phyloP scores from a whole-genome alignment of 2,329 filamentous ascomycete species.

The Hypomyces perniciosus region DNA sequence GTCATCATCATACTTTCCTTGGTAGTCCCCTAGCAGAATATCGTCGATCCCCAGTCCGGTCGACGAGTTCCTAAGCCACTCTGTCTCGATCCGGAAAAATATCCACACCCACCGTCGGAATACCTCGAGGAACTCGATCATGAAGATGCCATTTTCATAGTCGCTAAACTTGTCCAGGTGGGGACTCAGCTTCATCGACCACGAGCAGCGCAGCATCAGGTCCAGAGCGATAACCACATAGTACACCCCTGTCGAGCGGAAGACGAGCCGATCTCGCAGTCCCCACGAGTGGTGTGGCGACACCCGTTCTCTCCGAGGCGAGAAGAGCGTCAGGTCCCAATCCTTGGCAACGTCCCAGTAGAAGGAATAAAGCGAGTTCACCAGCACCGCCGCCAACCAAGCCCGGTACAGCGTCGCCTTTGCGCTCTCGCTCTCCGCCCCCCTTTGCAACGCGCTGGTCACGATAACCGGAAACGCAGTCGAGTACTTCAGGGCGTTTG shows the following conservation, averaged over 20 bases:
- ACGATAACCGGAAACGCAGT: slow-evolving; percentile 89
- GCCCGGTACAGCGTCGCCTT: slow-evolving; percentile 43
- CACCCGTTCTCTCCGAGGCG: slow-evolving; percentile 49
- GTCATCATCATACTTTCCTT: slow-evolving; percentile 49
- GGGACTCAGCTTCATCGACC: slow-evolving; percentile 80
- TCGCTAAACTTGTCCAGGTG: slow-evolving; percentile 80
- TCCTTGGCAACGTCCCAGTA: slow-evolving; percentile 97
- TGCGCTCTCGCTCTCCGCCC: slow-evolving; percentile 38
- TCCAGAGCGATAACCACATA: slow-evolving; percentile 77
- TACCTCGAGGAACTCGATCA: slow-evolving; percentile 82
- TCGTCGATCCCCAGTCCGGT: slow-evolving; percentile 57
- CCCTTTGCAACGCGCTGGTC: slow-evolving; percentile 67
- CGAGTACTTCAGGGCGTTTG: slow-evolving; percentile 93
- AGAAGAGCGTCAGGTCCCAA: slow-evolving; percentile 88
- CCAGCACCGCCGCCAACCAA: slow-evolving; percentile 66
- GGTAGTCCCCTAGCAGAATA: slow-evolving; percentile 68
- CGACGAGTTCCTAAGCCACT: slow-evolving; percentile 64
- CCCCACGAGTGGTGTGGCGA: slow-evolving; percentile 67
- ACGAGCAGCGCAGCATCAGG: slow-evolving; percentile 77
- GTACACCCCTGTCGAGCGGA: slow-evolving; percentile 69
- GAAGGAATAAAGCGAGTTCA: slow-evolving; percentile 93
- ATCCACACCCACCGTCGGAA: slow-evolving; percentile 93
- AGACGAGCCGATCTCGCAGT: slow-evolving; percentile 66
- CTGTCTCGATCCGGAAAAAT: slow-evolving; percentile 90
- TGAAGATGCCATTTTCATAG: slow-evolving; percentile 80